Conservation (phyloP, 2,329 filamentous ascomycete genomes). For the Colletotrichum salicis region DNA sequence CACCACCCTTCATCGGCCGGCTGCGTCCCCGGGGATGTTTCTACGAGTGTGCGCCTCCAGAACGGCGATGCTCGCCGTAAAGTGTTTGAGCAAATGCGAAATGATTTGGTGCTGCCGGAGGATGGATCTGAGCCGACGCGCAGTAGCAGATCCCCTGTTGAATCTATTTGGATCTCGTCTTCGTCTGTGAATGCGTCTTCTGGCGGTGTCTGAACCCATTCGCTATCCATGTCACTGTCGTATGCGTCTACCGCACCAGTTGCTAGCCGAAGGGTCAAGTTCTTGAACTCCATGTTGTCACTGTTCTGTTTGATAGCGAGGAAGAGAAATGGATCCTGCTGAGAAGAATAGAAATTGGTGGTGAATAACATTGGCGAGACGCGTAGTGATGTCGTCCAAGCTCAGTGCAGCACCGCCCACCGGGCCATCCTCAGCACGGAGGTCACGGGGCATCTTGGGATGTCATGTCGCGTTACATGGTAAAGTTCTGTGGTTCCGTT, state of each 20-base stretch:
- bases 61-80: slow-evolving; percentile 27
- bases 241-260: background rate
- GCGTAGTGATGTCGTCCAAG: background rate
- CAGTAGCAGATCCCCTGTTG: slow-evolving; percentile 17
- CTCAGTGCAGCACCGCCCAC: background rate
- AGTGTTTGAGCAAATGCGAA: slow-evolving; percentile 23
- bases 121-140: background rate
- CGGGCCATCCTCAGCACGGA: background rate
- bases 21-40: background rate
- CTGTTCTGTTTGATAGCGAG: background rate
- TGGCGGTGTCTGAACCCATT: slow-evolving; percentile 23
- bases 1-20: slow-evolving; percentile 4
- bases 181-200: slow-evolving; percentile 10
- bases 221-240: slow-evolving; percentile 22
- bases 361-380: background rate
- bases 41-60: slow-evolving; percentile 19
- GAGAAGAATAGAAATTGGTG: background rate
- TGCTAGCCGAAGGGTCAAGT: slow-evolving; percentile 5
- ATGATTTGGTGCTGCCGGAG: slow-evolving; percentile 4
- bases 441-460: slow-evolving; percentile 19
- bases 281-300: slow-evolving; percentile 7
- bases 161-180: slow-evolving; percentile 22
- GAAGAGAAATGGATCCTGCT: background rate
- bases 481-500: slow-evolving; percentile 17
- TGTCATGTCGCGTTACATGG: slow-evolving; percentile 3